Percentiles rank a stretch among this genome's conserved stretches.
Conservation (phyloP, 2,329 filamentous ascomycete genomes). For the Xylariales sp. region DNA sequence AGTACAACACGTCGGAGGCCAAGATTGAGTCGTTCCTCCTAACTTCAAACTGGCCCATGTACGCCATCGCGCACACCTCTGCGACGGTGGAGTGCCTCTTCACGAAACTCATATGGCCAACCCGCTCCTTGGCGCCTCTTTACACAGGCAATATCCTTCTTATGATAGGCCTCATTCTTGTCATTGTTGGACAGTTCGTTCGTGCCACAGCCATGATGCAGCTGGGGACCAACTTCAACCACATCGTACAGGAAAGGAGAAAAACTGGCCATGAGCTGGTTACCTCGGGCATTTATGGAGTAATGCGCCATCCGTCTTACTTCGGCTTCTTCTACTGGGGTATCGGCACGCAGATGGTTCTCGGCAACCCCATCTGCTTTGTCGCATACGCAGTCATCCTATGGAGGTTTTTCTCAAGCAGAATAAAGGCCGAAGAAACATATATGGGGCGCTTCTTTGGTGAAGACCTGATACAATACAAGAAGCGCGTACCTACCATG, state of each 20-base stretch:
- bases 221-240: slow-evolving; percentile 89
- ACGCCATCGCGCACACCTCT: slow-evolving; percentile 74
- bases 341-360: slow-evolving; percentile 83
- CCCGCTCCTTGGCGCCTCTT: slow-evolving; percentile 40
- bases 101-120: slow-evolving; percentile 52
- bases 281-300: slow-evolving; percentile 71
- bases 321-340: slow-evolving; percentile 99
- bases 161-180: slow-evolving; percentile 57
- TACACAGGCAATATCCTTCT: slow-evolving; percentile 37
- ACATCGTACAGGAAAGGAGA: slow-evolving; percentile 70
- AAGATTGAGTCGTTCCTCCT: slow-evolving; percentile 75
- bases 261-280: slow-evolving; percentile 72
- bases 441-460: slow-evolving; percentile 79
- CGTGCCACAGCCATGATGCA: slow-evolving; percentile 84
- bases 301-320: slow-evolving; percentile 82
- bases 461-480: slow-evolving; percentile 72
- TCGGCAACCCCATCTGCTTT: slow-evolving; percentile 81
- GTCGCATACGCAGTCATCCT: slow-evolving; percentile 68
- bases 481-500: slow-evolving; percentile 63
- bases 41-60: slow-evolving; percentile 76
- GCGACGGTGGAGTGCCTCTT: slow-evolving; percentile 70
- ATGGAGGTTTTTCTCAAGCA: slow-evolving; percentile 75
- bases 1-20: slow-evolving; percentile 72
- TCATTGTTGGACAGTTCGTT: slow-evolving; percentile 67
- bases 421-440: slow-evolving; percentile 75